Evolutionary conservation across 1,139 yeast species (phyloP).

Genomic region (Yamadazyma blattariae): DNA sequence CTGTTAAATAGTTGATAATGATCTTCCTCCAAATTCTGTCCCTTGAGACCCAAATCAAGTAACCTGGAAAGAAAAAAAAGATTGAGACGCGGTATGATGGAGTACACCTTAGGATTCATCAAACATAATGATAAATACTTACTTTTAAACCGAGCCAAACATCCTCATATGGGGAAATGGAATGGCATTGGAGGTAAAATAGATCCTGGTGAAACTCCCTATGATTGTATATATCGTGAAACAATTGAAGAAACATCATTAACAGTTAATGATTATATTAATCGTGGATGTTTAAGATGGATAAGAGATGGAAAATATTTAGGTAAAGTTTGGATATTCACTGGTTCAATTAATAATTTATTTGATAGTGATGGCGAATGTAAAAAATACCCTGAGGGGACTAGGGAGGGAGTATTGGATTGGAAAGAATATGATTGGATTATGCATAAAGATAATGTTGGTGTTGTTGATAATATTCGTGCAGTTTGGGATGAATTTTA

Average conservation of each 20-base stretch:
- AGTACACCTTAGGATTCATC: slow-evolving; percentile 38
- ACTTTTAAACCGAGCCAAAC: slow-evolving; percentile 40
- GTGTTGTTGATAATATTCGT: slow-evolving; percentile 42
- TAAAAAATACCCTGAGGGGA: slow-evolving; percentile 23
- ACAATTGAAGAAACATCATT: slow-evolving; percentile 46
- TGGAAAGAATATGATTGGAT: slow-evolving; percentile 45
- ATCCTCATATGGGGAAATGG: slow-evolving; percentile 55
- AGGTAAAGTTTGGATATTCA: slow-evolving; percentile 43
- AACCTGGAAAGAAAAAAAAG: too few species aligned
- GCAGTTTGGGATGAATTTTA: slow-evolving; percentile 27
- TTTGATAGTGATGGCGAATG: too few species aligned
- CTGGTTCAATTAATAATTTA: slow-evolving; percentile 26
- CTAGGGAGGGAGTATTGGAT: slow-evolving; percentile 45
- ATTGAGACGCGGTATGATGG: too few species aligned
- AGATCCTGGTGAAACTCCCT: slow-evolving; percentile 33
- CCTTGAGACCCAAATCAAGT: neutral
- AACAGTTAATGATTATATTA: slow-evolving; percentile 21
- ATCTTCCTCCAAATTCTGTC: neutral
- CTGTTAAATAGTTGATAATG: too few species aligned
- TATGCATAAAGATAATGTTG: slow-evolving; percentile 35
- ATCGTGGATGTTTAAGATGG: slow-evolving; percentile 43
- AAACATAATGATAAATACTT: slow-evolving; percentile 32
- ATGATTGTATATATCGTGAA: slow-evolving; percentile 42
- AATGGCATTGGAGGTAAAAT: slow-evolving; percentile 52
- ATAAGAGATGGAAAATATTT: slow-evolving; percentile 21